These are phyloP conservation scores for Phytophthora fragariae DNA, from an alignment of 352 stramenopile species.

Conservation along the genomic window DNA sequence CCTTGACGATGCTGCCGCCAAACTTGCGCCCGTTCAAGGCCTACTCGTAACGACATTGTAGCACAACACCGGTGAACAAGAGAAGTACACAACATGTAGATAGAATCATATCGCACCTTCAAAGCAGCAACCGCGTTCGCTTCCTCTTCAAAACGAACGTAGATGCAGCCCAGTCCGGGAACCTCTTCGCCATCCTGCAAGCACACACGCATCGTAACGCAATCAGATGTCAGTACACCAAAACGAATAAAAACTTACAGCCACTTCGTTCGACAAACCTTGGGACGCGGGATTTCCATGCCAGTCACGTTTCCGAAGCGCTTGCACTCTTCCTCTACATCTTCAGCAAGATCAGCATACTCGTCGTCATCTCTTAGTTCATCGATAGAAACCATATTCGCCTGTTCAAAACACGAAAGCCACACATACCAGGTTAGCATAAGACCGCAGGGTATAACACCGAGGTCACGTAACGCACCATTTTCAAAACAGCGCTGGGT, in stretches of 20 bases:
- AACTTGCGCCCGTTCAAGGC: conserved; percentile 88
- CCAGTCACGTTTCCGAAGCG: conserved; percentile 76
- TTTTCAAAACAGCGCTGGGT: conserved; percentile 70
- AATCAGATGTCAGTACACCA: background rate
- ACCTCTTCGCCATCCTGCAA: conserved; percentile 65
- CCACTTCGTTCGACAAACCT: conserved; percentile 49
- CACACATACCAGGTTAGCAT: conserved; percentile 1
- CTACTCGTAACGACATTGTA: conserved; percentile 35
- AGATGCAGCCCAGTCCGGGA: conserved; percentile 80
- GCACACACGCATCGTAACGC: conserved; percentile 7
- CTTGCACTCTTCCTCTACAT: conserved; percentile 92
- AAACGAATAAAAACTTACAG: background rate
- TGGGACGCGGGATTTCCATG: conserved; percentile 83
- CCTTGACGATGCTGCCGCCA: conserved; percentile 85
- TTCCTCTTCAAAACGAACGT: conserved; percentile 75
- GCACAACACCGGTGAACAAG: conserved; percentile 12
- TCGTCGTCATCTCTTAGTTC: conserved; percentile 89
- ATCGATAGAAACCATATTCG: conserved; percentile 88
- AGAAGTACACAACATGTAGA: background rate
- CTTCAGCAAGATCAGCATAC: conserved; percentile 89
- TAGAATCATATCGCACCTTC: conserved; percentile 48
- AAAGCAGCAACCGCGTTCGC: conserved; percentile 66
- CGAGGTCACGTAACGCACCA: conserved; percentile 49
- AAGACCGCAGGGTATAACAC: background rate
- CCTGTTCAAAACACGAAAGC: conserved; percentile 38